Conservation (phyloP, 192 early-diverging fungal species). For the Coemansia sp. region DNA sequence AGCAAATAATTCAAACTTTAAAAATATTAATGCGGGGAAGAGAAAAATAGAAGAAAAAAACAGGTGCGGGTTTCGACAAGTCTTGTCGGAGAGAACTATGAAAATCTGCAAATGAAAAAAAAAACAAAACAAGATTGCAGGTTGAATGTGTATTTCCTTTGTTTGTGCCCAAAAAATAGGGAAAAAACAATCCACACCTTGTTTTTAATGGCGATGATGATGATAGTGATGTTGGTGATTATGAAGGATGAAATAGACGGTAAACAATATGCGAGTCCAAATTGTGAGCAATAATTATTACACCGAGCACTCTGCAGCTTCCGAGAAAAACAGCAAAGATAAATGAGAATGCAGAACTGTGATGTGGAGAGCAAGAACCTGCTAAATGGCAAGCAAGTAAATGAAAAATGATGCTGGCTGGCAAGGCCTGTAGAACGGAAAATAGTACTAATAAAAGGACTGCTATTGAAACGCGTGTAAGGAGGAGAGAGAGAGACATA, state of each 20-base stretch:
- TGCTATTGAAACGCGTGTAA: not conserved
- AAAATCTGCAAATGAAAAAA: not conserved
- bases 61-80: conserved; percentile 4
- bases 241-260: not conserved
- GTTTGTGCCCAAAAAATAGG: not conserved
- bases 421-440: conserved; percentile 1
- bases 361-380: not conserved
- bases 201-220: too few species aligned
- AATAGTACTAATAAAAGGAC: not conserved
- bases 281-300: not conserved
- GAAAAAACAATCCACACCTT: not conserved
- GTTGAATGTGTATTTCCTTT: conserved; percentile 2
- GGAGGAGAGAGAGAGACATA: not conserved
- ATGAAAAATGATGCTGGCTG: not conserved
- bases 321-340: not conserved
- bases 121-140: not conserved
- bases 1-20: not conserved
- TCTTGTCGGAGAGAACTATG: not conserved
- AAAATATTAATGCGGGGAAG: not conserved
- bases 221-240: too few species aligned
- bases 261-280: not conserved
- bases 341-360: not conserved
- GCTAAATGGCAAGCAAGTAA: not conserved
- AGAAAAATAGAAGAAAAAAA: conserved; percentile 11
- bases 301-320: not conserved